Percentiles rank a stretch among this genome's conserved stretches.
Conservation (phyloP, 352 stramenopile genomes). For the Pythium angustatum region DNA sequence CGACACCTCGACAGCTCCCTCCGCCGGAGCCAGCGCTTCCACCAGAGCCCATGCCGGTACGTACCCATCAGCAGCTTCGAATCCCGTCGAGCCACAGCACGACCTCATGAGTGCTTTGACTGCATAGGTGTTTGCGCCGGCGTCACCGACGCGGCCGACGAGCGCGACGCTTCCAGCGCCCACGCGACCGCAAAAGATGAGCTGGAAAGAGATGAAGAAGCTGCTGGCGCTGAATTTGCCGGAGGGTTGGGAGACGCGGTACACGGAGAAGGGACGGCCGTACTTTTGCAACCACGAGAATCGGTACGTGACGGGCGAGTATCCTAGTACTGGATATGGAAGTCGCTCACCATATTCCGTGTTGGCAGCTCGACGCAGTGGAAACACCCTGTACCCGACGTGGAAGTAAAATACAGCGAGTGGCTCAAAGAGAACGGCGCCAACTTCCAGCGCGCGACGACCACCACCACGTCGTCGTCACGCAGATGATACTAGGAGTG, state of each 20-base stretch:
- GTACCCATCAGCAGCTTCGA: no score
- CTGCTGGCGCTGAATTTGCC: constrained; percentile 68
- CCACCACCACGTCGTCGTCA: not conserved
- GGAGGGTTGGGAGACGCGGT: constrained; percentile 78
- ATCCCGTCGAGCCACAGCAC: no score
- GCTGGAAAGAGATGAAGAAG: constrained; percentile 78
- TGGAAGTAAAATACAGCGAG: constrained; percentile 73
- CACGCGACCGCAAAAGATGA: constrained; percentile 47
- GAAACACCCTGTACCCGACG: constrained; percentile 77
- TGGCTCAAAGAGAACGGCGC: constrained; percentile 72
- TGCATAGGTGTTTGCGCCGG: constrained; percentile 6
- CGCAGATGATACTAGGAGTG: no score
- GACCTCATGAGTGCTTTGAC: no score
- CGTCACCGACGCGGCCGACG: constrained; percentile 22
- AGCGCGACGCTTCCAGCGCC: constrained; percentile 35
- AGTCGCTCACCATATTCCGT: not conserved
- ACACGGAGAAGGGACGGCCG: constrained; percentile 76
- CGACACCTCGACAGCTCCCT: not conserved
- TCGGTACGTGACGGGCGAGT: constrained; percentile 50
- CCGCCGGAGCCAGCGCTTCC: not conserved
- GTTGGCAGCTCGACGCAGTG: constrained; percentile 74
- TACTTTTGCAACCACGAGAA: constrained; percentile 85
- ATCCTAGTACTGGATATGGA: no score
- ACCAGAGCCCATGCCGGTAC: constrained; percentile 10
- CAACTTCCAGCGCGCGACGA: constrained; percentile 39